These are phyloP conservation scores for maize (Zea mays) DNA, from an alignment of 176 grass and related monocot species.

Conservation along the genomic window DNA sequence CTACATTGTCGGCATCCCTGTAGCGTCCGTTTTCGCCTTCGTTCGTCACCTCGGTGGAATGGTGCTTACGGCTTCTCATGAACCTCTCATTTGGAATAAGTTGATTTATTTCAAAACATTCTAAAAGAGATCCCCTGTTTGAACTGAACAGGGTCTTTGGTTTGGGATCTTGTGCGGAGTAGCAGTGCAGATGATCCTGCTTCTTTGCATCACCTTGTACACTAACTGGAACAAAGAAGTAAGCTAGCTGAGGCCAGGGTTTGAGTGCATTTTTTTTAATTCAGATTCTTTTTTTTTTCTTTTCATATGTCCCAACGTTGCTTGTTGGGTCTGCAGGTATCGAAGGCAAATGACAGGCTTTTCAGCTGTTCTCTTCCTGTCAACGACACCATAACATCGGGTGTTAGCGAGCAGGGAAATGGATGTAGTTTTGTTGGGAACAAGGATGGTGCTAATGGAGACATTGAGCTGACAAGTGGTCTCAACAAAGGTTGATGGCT, in stretches of 20 bases:
- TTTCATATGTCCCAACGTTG: background rate
- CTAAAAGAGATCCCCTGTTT: background rate
- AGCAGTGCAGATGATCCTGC: constrained; percentile 16
- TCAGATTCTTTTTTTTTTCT: background rate
- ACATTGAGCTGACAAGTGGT: background rate
- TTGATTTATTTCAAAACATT: background rate
- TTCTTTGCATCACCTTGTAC: constrained; percentile 9
- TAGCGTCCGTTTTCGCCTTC: constrained; percentile 2
- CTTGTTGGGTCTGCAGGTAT: background rate
- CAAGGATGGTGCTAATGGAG: background rate
- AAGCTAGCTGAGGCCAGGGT: background rate
- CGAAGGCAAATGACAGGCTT: constrained; percentile 18
- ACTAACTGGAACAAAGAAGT: constrained; percentile 21
- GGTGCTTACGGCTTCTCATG: background rate
- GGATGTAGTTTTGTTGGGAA: background rate
- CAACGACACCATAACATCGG: background rate
- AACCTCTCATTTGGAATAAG: background rate
- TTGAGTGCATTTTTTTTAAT: background rate
- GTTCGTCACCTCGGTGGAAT: constrained; percentile 17
- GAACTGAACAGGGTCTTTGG: constrained; percentile 8
- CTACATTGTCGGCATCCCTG: constrained; percentile 24
- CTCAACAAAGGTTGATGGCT: background rate
- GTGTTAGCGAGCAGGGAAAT: background rate
- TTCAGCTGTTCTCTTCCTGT: background rate
- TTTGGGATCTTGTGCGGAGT: constrained; percentile 15